Evolutionary conservation across 1,284 basidiomycete species (phyloP), one percentile per base, ranked within the genome.

Genomic region (Melanopsichium pennsylvanicum): DNA sequence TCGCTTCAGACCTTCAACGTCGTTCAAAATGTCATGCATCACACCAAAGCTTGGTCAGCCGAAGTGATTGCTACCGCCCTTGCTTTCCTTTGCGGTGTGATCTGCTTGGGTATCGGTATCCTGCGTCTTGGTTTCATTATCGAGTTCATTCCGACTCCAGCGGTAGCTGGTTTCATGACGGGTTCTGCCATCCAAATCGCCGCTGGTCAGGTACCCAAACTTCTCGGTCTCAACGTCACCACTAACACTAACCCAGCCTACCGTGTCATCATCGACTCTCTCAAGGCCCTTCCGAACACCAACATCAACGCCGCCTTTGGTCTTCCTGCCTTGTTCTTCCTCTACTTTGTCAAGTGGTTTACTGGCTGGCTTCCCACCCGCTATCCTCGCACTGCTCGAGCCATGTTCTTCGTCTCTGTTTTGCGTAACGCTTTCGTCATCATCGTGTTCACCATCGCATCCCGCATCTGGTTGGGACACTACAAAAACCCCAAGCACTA

Each of bases 61-160:
- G 88, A 90, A 6, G 84, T 88, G 55, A 97, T 98, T 67, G 95
- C 91, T 2, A 91, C 89, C 5, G 88, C 88, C 0, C 82, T 97
- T 18, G 90, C 95, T 0, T 89, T 97, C 79, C 85, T 97, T 38
- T 90, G 88, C 80, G 95, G 95, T 33, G 91, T 93, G 81, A 92
- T 96, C 81, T 90, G 92, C n/a, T 87, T 97, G 33, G 91, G 86
- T 32, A 89, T 98, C 37, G 95, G 96, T 51, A 83, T 97, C n/a
- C 84, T 98, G 4, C 87, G 95, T 23, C 78, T 97, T 6, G 95
- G 95, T 1, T 96, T 94, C 91, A 84, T 98, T 39, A 89, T 97
- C 59, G 95, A 97, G 81, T 95, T 97, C 81, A 97, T 96, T 67
- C 89, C 91, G 16, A 85, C 87, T 4, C 92, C 93, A 0, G 93